Conservation (phyloP, 2,329 filamentous ascomycete genomes). For the Cercospora nicotianae region DNA sequence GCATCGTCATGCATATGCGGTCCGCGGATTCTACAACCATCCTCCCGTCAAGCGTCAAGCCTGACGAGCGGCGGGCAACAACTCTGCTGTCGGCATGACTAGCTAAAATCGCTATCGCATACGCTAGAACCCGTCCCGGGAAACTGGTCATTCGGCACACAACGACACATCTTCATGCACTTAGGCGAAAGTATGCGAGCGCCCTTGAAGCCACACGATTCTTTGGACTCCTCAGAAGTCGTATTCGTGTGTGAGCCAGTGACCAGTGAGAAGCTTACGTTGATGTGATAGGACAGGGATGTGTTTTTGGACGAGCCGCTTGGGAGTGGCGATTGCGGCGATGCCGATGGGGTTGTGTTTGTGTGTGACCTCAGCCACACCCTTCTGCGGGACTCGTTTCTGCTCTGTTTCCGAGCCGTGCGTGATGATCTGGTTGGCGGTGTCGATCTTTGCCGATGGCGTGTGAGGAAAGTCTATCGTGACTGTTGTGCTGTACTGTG, state of each 20-base stretch:
- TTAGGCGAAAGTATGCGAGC: slow-evolving; percentile 4
- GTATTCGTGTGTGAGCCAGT: no score
- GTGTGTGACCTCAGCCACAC: neutral
- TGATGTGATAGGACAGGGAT: neutral
- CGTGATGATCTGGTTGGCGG: neutral
- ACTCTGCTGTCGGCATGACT: neutral
- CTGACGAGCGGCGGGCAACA: no score
- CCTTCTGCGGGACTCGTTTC: neutral
- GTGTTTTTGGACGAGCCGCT: neutral
- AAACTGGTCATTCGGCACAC: slow-evolving; percentile 1
- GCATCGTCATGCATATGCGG: neutral
- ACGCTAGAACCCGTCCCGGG: neutral
- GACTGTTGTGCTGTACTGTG: neutral
- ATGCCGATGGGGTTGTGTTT: neutral
- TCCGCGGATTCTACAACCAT: neutral
- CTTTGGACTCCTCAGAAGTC: no score
- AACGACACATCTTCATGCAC: slow-evolving; percentile 2
- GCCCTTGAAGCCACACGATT: no score
- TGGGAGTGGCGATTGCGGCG: neutral
- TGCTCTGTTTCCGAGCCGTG: neutral
- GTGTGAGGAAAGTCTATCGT: neutral
- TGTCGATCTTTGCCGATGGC: neutral
- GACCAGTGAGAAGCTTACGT: neutral
- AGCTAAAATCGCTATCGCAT: neutral
- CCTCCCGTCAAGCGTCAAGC: neutral